Percentiles rank a stretch among this genome's conserved stretches.
Conservation (phyloP, 2,329 filamentous ascomycete genomes). For the Stagonosporopsis tanaceti region DNA sequence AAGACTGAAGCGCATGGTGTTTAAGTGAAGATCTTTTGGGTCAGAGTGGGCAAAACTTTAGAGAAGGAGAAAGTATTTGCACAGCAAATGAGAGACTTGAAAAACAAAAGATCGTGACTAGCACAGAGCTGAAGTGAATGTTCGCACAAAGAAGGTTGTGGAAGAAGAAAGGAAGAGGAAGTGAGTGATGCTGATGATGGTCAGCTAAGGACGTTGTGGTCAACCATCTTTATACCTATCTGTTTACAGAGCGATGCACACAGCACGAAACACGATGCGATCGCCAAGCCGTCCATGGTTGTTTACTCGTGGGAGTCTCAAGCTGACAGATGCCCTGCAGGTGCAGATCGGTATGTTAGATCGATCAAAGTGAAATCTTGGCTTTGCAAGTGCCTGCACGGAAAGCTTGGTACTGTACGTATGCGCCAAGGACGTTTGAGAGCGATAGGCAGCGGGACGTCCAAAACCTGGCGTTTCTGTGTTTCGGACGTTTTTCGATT, state of each 20-base stretch:
- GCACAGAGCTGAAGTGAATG: slow-evolving; percentile 26
- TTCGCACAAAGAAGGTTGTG: slow-evolving; percentile 13
- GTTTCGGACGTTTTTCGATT: background rate
- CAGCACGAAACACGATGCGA: background rate
- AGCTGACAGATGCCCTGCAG: background rate
- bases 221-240: slow-evolving; percentile 4
- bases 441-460: background rate
- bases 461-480: background rate
- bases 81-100: slow-evolving; percentile 31
- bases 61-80: slow-evolving; percentile 19
- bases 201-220: background rate
- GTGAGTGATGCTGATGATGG: slow-evolving; percentile 21
- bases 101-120: slow-evolving; percentile 27
- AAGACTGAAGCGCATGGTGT: slow-evolving; percentile 34
- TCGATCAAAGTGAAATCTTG: slow-evolving; percentile 14
- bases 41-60: background rate
- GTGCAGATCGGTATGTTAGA: slow-evolving; percentile 3
- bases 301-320: background rate
- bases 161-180: slow-evolving; percentile 19
- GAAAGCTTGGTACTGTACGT: slow-evolving; percentile 9
- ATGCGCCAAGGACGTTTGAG: slow-evolving; percentile 1
- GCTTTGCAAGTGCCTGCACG: background rate
- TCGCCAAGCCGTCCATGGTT: slow-evolving; percentile 7
- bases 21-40: background rate
- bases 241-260: background rate